Evolutionary conservation across 164 flowering plant species (phyloP), one percentile per base, ranked within the genome.

Genomic region (Dillenia suffruticosa): DNA sequence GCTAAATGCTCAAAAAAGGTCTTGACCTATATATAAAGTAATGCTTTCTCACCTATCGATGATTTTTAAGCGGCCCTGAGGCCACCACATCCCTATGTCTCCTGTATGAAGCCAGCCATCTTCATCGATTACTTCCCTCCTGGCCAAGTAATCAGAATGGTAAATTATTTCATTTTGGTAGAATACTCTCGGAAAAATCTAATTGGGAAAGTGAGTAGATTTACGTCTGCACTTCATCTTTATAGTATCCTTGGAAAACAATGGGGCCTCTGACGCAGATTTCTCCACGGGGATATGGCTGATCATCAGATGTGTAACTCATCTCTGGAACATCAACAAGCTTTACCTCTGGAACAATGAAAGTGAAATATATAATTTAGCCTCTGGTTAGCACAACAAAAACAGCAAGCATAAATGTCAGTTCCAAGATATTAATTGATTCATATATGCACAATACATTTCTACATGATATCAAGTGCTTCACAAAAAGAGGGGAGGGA

Each of bases 101-200:
- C 98, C 98, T 10, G 95, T 85, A 71, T 93, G 97, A 62, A 93
- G 84, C 98, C 97, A 90, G 69, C 91, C 89, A 56, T 90, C 93
- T 54, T 87, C 90, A 74, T 90, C 95, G 57, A 90, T 66, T 45
- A 78, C 87, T 82, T 93, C 98, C 70, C 77, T 84, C 77, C 98
- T 90, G 86, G 61, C 22, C 63, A 80, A 58, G 49, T 61, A 58
- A 12, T 65, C 62, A 24, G 40, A 45, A 46, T 43, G 12, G 46
- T 56, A 22, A 61, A 51, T 32, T 44, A 60, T 26, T 67, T 43
- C 58, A 54, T 22, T 50, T 47, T 2, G 17, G 46, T 1, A 49
- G 53, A 53, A 24, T 44, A 12, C 1, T 19, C 22, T 19, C 22
- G 1, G 22, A 19, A 19, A 19, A 19, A 19, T 19, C 22, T 19